These are phyloP conservation scores for Chrysanthemum makinoi DNA, from an alignment of 129 eudicot genomes.

Conservation along the genomic window DNA sequence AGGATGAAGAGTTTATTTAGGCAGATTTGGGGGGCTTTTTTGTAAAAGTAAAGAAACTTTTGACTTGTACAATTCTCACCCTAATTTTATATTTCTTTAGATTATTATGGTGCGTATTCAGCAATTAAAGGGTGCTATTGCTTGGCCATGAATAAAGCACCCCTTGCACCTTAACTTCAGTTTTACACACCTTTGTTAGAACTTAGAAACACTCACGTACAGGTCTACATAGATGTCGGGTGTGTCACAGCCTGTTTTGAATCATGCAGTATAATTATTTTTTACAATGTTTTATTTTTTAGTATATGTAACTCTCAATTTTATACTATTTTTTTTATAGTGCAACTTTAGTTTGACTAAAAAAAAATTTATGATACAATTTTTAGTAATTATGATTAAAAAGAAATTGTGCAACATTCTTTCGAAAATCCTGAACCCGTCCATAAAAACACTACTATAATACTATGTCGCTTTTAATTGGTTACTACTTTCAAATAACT, in stretches of 20 bases:
- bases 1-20: conserved; percentile 2
- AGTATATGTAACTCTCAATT: too few species aligned
- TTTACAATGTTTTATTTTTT: too few species aligned
- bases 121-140: conserved; percentile 34
- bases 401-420: too few species aligned
- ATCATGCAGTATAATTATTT: too few species aligned
- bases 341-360: too few species aligned
- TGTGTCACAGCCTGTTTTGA: too few species aligned
- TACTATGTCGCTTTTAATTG: conserved; percentile 6
- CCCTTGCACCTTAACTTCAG: conserved; percentile 20
- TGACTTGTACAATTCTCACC: conserved; percentile 29
- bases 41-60: conserved; percentile 24
- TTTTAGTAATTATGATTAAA: too few species aligned
- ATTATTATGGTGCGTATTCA: conserved; percentile 13
- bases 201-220: neutral
- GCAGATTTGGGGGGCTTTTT: conserved; percentile 17
- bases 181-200: conserved; percentile 11
- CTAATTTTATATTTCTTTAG: conserved; percentile 13
- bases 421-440: too few species aligned
- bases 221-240: too few species aligned
- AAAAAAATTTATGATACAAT: too few species aligned
- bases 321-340: too few species aligned
- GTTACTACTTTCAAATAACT: neutral
- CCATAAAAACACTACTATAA: too few species aligned
- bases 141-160: conserved; percentile 26